These are phyloP conservation scores for Saccharum hybrid DNA, from an alignment of 202 grass and related monocot genomes.

Conservation along the genomic window DNA sequence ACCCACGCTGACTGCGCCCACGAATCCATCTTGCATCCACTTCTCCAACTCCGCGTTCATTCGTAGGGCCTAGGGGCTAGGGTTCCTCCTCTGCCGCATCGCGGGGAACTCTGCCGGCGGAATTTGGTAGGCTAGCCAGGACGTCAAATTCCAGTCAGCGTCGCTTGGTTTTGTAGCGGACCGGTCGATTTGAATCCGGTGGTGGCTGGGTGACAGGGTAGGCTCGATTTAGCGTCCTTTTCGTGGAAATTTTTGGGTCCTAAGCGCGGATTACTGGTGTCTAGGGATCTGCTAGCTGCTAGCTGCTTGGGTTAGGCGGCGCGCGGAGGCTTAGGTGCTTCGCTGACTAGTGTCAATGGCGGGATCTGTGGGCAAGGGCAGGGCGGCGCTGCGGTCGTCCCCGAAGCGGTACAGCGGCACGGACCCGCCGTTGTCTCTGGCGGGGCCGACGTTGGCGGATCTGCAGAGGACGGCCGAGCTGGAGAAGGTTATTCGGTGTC, in stretches of 20 bases:
- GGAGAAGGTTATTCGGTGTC: constrained; percentile 57
- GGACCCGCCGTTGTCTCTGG: constrained; percentile 68
- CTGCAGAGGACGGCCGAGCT: constrained; percentile 69
- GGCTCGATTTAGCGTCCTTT: neutral
- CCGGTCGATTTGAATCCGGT: neutral
- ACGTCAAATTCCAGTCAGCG: neutral
- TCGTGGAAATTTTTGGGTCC: neutral
- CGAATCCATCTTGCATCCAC: neutral
- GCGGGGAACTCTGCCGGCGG: neutral
- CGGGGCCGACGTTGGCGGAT: constrained; percentile 67
- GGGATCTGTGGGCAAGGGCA: constrained; percentile 38
- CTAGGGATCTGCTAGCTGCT: neutral
- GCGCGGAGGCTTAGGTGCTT: neutral
- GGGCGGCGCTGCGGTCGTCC: constrained; percentile 38
- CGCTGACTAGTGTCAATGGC: constrained; percentile 31
- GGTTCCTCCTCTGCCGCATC: neutral
- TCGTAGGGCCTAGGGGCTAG: neutral
- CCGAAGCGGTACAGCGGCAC: constrained; percentile 64
- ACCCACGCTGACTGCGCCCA: neutral
- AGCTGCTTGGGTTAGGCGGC: neutral
- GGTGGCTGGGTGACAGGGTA: neutral
- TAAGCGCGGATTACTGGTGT: neutral
- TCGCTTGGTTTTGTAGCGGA: neutral
- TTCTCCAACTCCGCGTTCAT: neutral
- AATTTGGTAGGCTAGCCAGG: neutral